Evolutionary conservation across 2,329 filamentous ascomycete genomes (phyloP).

Genomic region (Sporothrix mexicana): DNA sequence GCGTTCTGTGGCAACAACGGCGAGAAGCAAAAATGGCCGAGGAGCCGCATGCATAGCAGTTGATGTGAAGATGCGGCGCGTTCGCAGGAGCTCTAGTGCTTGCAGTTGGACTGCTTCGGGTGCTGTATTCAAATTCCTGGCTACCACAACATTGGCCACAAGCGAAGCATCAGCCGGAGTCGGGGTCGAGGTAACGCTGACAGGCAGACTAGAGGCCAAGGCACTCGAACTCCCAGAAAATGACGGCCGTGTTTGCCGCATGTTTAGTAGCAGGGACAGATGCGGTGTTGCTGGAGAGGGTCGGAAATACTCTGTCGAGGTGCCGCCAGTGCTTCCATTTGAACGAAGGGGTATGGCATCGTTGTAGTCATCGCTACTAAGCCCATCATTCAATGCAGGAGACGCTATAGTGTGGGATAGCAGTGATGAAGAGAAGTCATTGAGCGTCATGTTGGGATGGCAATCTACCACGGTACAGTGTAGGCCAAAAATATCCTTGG

Average conservation of each 20-base stretch:
- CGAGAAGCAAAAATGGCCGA: constrained; percentile 78
- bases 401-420: constrained; percentile 51
- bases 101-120: constrained; percentile 83
- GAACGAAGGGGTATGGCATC: not conserved
- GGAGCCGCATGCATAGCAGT: constrained; percentile 76
- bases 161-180: constrained; percentile 39
- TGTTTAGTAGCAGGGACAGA: not conserved
- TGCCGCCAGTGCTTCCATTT: not conserved
- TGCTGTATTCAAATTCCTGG: constrained; percentile 77
- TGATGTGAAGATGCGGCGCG: constrained; percentile 76
- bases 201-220: not conserved
- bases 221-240: not conserved
- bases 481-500: constrained; percentile 73
- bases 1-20: constrained; percentile 63
- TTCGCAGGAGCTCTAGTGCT: constrained; percentile 76
- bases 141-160: constrained; percentile 83
- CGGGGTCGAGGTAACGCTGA: constrained; percentile 37
- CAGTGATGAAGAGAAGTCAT: constrained; percentile 78
- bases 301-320: constrained; percentile 40
- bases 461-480: constrained; percentile 74
- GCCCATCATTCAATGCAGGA: constrained; percentile 43
- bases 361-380: constrained; percentile 33
- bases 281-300: constrained; percentile 25
- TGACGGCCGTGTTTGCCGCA: constrained; percentile 14
- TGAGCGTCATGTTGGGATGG: constrained; percentile 72